Base-by-base conservation (phyloP, 2,329 filamentous ascomycete genomes). In the Pezicula carpinea region DNA sequence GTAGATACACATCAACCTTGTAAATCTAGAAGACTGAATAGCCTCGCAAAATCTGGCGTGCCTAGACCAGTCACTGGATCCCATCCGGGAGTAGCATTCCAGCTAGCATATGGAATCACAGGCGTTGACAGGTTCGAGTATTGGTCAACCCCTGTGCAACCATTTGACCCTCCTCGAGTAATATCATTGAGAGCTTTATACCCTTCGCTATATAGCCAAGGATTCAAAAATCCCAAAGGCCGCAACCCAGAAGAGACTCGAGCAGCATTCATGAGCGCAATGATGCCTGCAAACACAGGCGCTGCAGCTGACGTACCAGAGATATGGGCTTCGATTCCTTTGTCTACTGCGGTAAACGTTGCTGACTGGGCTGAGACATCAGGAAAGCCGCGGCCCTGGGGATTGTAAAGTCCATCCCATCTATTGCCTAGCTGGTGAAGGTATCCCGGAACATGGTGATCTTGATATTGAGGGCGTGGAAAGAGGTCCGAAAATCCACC, bases 231-330 rank as follows among this genome's bases (percentile, higher is more conserved):
- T 0, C 80, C 80, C 0, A 72, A 46, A 0, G 66, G 58, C 7
- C 47, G 53, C 58, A 75, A 72, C 4, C 75, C 75, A 6, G 63
- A 65, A 0, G 70, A 64, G n/a, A 83, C 61, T 26, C 79, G 67
- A 0, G 75, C 78, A 55, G 84, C 80, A 53, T 86, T 86, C 46
- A 86, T 64, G 3, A 86, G 70, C 1, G 76, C 69, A 35, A 87
- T 67, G 40, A 86, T 69, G 5, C 71, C 76, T 1, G 78, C 75
- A 19, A 79, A 77, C 1, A 79, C 66, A 0, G 84, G 84, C 1
- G 77, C 65, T 0, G 81, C 73, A 10, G 79, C 79, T 64, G 51
- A 35, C 5, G 17, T 8, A 32, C 8, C 4, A 35, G 13, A 35
- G 32, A 11, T 18, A 18, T 35, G 32, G 11, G 38, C 10, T 11